Evolutionary conservation across 2,329 filamentous ascomycete genomes (phyloP).

Genomic region (Dothideomycetes sp.): DNA sequence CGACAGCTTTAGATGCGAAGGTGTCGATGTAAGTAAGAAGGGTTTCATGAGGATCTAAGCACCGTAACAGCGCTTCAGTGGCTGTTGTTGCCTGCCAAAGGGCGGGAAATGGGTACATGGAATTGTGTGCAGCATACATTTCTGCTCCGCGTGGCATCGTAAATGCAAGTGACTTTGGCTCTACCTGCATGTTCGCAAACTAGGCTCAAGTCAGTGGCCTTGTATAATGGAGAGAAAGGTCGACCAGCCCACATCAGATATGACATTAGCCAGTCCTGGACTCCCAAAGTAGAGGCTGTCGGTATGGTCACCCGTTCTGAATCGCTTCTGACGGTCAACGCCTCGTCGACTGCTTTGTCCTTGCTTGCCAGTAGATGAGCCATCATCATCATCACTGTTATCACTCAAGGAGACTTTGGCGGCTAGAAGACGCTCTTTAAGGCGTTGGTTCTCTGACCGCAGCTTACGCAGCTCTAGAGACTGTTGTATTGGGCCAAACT

Average conservation of each 20-base stretch:
- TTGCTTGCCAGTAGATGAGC: slow-evolving; percentile 13
- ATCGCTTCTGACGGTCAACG: slow-evolving; percentile 22
- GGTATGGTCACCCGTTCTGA: slow-evolving; percentile 27
- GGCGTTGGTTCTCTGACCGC: slow-evolving; percentile 31
- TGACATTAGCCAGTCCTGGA: slow-evolving; percentile 36
- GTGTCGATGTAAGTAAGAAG: slow-evolving; percentile 27
- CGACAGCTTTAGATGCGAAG: slow-evolving; percentile 32
- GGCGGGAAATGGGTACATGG: slow-evolving; percentile 33
- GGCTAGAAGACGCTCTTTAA: slow-evolving; percentile 31
- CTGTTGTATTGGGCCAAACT: slow-evolving; percentile 36
- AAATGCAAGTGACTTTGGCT: slow-evolving; percentile 31
- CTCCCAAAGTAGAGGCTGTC: slow-evolving; percentile 40
- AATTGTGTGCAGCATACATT: slow-evolving; percentile 27
- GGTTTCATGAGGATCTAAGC: slow-evolving; percentile 27
- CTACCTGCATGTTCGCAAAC: slow-evolving; percentile 33
- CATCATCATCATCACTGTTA: slow-evolving; percentile 27
- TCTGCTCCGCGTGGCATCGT: slow-evolving; percentile 30
- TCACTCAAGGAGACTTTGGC: slow-evolving; percentile 15
- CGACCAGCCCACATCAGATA: slow-evolving; percentile 30
- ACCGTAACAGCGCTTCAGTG: slow-evolving; percentile 24
- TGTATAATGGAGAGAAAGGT: slow-evolving; percentile 4
- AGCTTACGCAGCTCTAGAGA: slow-evolving; percentile 37
- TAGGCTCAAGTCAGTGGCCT: slow-evolving; percentile 15
- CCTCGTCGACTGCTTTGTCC: slow-evolving; percentile 16
- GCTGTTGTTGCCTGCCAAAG: slow-evolving; percentile 26